These are phyloP conservation scores for Pueraria montana DNA, from an alignment of 306 rosid genomes.

Conservation along the genomic window DNA sequence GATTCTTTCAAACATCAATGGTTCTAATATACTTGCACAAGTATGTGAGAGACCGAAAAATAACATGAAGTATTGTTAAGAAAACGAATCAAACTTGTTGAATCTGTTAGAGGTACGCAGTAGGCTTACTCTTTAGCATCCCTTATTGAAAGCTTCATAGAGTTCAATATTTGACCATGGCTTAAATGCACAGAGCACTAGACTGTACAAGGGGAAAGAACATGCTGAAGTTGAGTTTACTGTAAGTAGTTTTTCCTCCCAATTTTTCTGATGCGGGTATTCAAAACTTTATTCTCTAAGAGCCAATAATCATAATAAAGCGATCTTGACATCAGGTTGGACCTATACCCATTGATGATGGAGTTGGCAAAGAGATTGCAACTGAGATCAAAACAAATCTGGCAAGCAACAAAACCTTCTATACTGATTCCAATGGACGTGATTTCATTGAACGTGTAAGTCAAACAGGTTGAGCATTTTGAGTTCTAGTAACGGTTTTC, in stretches of 20 bases:
- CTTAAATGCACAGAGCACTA: conserved; percentile 69
- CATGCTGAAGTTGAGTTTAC: conserved; percentile 94
- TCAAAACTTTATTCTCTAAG: background rate
- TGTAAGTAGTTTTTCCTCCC: conserved; percentile 59
- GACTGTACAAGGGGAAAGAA: conserved; percentile 87
- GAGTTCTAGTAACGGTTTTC: background rate
- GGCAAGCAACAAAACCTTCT: conserved; percentile 80
- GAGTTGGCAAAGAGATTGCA: conserved; percentile 84
- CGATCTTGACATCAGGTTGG: conserved; percentile 76
- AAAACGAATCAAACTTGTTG: background rate
- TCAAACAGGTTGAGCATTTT: conserved; percentile 29
- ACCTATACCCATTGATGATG: conserved; percentile 86
- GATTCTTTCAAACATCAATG: background rate
- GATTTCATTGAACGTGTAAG: conserved; percentile 91
- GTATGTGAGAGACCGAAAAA: background rate
- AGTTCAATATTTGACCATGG: conserved; percentile 32
- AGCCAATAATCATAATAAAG: conserved; percentile 29
- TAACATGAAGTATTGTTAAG: background rate
- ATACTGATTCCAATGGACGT: conserved; percentile 93
- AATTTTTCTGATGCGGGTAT: background rate
- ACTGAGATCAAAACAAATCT: conserved; percentile 72
- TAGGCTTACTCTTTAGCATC: conserved; percentile 5
- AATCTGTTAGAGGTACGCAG: background rate
- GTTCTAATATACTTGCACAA: background rate
- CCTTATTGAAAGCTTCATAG: background rate